Evolutionary conservation across 805 yeast species (phyloP), one percentile per base, ranked within the genome.

Genomic region (Lipomyces starkeyi): DNA sequence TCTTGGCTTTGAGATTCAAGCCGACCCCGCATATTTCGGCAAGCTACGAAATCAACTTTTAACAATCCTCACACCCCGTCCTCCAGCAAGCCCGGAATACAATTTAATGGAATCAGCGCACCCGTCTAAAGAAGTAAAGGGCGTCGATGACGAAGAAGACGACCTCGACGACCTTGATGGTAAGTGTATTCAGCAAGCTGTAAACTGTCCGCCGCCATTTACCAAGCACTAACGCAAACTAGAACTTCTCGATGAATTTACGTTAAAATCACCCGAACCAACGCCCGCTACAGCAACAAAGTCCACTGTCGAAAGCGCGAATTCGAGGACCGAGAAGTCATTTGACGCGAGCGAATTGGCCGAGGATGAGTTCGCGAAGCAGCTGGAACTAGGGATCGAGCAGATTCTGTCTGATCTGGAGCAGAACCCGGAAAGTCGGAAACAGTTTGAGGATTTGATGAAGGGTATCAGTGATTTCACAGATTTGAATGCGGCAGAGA

Each of bases 191-290:
- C 8, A 17, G 20, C 8, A 20, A n/a, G 37, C 20, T 17, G 11
- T 14, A n/a, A 6, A 20, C 8, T 43, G 20, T 43, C 49, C 9
- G 40, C 32, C 32, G 32, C 32, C 32, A 29, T 5, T 5, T 29
- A 11, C 4, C 43, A 13, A 14, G 17, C 22, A n/a, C 49, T 43
- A 17, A 43, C 40, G 22, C 34, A 6, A 14, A 2, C 13, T 47
- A 73, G 97, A 91, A 74, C 82, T 91, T 68, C 82, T 94, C 62
- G 97, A 93, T 75, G 97, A 93, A 70, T 90, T 90, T 9, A 53
- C 69, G n/a, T 54, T 61, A 22, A 59, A 35, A 25, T 47, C 60
- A 27, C 35, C 59, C 47, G 52, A 56, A 11, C 40, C 59, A n/a
- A 8, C 27, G 25, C 47, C 59, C 9, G 14, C 63, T 2, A 43